Evolutionary conservation across 2,329 filamentous ascomycete species (phyloP).

Genomic region (Coleophoma eucalyptorum): DNA sequence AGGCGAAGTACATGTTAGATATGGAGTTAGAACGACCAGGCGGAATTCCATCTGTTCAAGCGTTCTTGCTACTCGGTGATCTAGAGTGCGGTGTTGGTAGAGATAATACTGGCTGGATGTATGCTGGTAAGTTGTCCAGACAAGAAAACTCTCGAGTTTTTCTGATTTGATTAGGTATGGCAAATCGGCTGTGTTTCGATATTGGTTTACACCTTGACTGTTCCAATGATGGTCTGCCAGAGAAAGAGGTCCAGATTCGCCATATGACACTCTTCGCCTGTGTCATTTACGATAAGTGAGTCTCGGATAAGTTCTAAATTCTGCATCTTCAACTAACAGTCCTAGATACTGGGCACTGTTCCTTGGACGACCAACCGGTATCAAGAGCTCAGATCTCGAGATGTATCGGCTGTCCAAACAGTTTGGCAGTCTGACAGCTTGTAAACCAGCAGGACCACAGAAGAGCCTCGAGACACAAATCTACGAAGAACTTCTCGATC

Average conservation of each 20-base stretch:
- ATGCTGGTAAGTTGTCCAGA: conserved; percentile 37
- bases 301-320: not conserved
- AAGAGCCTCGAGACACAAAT: conserved; percentile 35
- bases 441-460: conserved; percentile 27
- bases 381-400: conserved; percentile 47
- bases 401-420: conserved; percentile 42
- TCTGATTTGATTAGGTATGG: conserved; percentile 27
- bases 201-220: conserved; percentile 46
- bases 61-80: conserved; percentile 46
- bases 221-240: conserved; percentile 35
- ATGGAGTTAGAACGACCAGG: conserved; percentile 47
- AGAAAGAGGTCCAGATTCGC: conserved; percentile 42
- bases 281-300: conserved; percentile 46
- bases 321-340: not conserved
- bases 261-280: conserved; percentile 49
- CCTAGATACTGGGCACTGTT: conserved; percentile 45
- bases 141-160: not conserved
- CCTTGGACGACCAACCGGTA: conserved; percentile 47
- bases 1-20: conserved; percentile 51
- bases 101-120: conserved; percentile 52
- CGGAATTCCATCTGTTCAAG: conserved; percentile 48
- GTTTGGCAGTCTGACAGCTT: conserved; percentile 38
- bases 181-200: conserved; percentile 41
- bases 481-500: conserved; percentile 47
- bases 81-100: conserved; percentile 49